phyloP scores from a whole-genome alignment of 371 early-diverging fungal genomes.

The Mucor irregularis region DNA sequence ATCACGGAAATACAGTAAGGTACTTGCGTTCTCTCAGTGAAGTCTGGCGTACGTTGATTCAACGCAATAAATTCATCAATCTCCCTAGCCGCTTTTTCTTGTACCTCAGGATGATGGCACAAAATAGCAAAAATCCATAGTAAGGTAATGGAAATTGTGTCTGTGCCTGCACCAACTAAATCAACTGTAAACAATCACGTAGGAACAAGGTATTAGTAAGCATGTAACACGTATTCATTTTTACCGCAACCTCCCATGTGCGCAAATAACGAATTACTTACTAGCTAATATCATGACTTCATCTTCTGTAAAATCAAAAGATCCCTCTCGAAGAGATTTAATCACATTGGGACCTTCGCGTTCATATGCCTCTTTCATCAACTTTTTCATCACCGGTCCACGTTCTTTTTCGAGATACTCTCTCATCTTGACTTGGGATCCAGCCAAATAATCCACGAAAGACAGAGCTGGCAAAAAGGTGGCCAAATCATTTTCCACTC shows the following conservation, averaged over 20 bases:
- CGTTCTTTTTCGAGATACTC: neutral
- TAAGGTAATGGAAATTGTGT: slow-evolving; percentile 9
- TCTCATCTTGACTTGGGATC: neutral
- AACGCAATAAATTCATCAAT: slow-evolving; percentile 7
- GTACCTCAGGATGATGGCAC: slow-evolving; percentile 10
- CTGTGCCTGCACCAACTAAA: slow-evolving; percentile 17
- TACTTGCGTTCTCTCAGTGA: slow-evolving; percentile 1
- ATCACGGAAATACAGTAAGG: slow-evolving; percentile 8
- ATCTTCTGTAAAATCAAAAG: neutral
- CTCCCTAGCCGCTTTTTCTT: slow-evolving; percentile 5
- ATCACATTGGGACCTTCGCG: neutral
- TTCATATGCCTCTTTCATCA: neutral
- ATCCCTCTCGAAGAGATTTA: neutral
- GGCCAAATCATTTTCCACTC: slow-evolving; percentile 9
- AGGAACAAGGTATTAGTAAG: neutral
- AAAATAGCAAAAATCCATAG: slow-evolving; percentile 9
- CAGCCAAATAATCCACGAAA: neutral
- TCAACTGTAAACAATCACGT: slow-evolving; percentile 6
- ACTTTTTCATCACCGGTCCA: neutral
- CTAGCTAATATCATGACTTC: slow-evolving; percentile 6
- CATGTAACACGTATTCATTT: neutral
- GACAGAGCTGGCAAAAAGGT: slow-evolving; percentile 5
- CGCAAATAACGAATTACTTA: neutral
- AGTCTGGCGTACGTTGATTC: neutral
- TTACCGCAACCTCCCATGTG: no score